Conservation (phyloP, 2,329 filamentous ascomycete genomes). For the Ophiognomonia clavigignenti-juglandacearum region DNA sequence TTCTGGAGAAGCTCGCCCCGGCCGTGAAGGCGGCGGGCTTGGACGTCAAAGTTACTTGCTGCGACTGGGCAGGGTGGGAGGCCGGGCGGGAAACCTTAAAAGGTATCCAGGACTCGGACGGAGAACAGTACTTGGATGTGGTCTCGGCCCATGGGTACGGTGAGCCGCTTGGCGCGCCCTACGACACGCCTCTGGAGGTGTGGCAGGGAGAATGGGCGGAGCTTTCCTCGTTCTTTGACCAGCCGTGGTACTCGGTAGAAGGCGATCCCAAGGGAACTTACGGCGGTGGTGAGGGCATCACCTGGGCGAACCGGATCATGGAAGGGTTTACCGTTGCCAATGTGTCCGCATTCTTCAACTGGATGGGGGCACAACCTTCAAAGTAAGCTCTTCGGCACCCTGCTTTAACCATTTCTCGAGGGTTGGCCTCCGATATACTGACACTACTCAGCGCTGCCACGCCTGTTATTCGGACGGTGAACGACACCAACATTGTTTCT, state of each 20-base stretch:
- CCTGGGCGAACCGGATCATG: slow-evolving; percentile 13
- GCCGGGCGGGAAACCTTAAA: too few species aligned
- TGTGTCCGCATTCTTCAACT: slow-evolving; percentile 13
- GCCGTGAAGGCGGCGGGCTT: slow-evolving; percentile 3
- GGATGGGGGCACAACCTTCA: slow-evolving; percentile 14
- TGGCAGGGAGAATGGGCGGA: slow-evolving; percentile 36
- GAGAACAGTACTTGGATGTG: slow-evolving; percentile 30
- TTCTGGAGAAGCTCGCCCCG: slow-evolving; percentile 4
- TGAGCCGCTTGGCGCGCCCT: slow-evolving; percentile 26
- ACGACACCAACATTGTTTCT: slow-evolving; percentile 9
- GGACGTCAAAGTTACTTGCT: slow-evolving; percentile 8
- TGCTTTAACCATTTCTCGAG: background rate
- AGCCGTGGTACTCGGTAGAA: slow-evolving; percentile 8
- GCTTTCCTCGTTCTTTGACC: slow-evolving; percentile 9
- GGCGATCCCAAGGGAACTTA: slow-evolving; percentile 11
- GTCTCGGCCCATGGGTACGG: slow-evolving; percentile 36
- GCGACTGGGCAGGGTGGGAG: too few species aligned
- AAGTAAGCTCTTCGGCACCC: background rate
- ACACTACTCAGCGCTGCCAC: slow-evolving; percentile 2
- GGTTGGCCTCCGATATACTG: too few species aligned
- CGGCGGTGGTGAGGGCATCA: slow-evolving; percentile 4
- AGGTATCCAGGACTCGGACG: slow-evolving; percentile 16
- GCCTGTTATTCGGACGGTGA: slow-evolving; percentile 5
- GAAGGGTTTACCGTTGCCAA: slow-evolving; percentile 12
- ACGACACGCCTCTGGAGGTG: slow-evolving; percentile 31